These are phyloP conservation scores for Beauveria sp. DNA, from an alignment of 2,329 filamentous ascomycete species.

Conservation along the genomic window DNA sequence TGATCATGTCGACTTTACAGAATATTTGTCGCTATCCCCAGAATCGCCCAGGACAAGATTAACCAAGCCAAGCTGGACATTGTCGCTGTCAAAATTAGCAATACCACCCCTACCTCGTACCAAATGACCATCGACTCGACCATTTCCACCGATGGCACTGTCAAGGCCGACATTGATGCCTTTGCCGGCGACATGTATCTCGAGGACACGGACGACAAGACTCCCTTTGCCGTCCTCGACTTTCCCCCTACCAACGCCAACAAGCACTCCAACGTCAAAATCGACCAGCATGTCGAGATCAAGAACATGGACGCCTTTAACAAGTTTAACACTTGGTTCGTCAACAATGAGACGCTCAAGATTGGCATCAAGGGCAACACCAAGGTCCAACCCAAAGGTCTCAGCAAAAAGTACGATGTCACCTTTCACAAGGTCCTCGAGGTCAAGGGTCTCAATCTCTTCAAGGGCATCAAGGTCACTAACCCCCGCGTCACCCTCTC, in stretches of 20 bases:
- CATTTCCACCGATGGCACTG: constrained; percentile 42
- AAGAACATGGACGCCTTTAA: constrained; percentile 41
- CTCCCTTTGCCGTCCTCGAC: constrained; percentile 41
- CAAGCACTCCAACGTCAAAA: constrained; percentile 42
- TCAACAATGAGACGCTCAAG: constrained; percentile 41
- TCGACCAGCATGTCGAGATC: constrained; percentile 42
- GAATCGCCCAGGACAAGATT: constrained; percentile 49
- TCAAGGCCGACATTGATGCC: constrained; percentile 42
- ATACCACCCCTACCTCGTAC: constrained; percentile 37
- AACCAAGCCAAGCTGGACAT: constrained; percentile 45
- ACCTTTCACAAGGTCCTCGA: constrained; percentile 49
- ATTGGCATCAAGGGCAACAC: constrained; percentile 47
- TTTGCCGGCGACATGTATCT: constrained; percentile 50
- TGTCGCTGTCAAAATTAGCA: constrained; percentile 46
- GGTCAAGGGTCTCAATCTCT: constrained; percentile 45
- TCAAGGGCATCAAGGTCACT: constrained; percentile 46
- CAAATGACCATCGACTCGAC: constrained; percentile 49
- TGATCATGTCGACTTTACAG: constrained; percentile 25
- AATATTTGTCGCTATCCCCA: constrained; percentile 48
- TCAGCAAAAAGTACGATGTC: constrained; percentile 40
- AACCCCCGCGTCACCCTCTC: constrained; percentile 40
- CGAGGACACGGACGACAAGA: constrained; percentile 38
- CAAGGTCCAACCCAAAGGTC: constrained; percentile 40
- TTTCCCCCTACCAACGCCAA: constrained; percentile 46
- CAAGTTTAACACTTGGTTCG: constrained; percentile 47